Evolutionary conservation across 345 rosid species (phyloP), one percentile per base, ranked within the genome.

Genomic region (Streptanthus diversifolius): DNA sequence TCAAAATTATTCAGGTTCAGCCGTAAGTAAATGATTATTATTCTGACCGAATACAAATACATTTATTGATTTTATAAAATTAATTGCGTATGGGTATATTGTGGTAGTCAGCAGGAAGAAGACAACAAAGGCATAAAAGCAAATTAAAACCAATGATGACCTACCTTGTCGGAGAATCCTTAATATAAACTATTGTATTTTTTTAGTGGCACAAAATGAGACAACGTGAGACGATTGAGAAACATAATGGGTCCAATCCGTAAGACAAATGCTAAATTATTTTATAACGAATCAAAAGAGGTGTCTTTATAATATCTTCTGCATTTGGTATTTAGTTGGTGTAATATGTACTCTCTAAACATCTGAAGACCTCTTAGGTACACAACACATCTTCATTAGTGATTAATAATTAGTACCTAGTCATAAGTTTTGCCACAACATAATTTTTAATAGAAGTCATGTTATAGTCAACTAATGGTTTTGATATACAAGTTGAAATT

Each of bases 151-250:
- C n/a, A 75, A 75, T 62, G 63, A 59, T 69, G 75, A 69, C 75
- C 63, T 76, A 69, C 59, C 2, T 44, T 76, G 79, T 76, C 79
- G 79, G 79, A 61, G 75, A 75, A 75, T 75, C 79, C 79, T 62
- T 54, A 69, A 63, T 13, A 62, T 76, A 75, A 68, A 63, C 74
- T 18, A 76, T 60, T 32, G 64, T 75, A 61, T 69, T 13, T 76
- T 48, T 69, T 27, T 69, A 43, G 71, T 76, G 79, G 79, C 14
- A 76, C 74, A 62, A 33, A 76, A 62, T 54, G 52, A 54, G 47
- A 75, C 79, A 75, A 75, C 75, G 74, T 75, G 58, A 75, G 75
- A 76, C 75, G 75, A 69, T 69, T 62, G 65, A 1, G 40, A 61
- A 63, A 75, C 63, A 62, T 69, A 3, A 44, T 69, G 75, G 79